phyloP scores from a whole-genome alignment of 2,329 filamentous ascomycete species.

The Venturia oleaginea region DNA sequence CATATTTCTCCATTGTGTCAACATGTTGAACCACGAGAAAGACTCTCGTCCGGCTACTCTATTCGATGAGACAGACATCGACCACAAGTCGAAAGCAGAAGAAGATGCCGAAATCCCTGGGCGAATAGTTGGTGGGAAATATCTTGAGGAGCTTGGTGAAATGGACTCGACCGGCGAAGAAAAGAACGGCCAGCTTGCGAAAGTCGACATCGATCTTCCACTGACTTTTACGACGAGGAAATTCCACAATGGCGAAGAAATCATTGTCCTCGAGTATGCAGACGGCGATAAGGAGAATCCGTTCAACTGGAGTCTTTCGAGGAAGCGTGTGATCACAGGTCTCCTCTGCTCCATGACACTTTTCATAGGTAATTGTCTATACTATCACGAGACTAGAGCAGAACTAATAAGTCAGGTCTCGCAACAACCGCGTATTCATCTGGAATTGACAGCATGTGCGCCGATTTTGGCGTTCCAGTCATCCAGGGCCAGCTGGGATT shows the following conservation, averaged over 20 bases:
- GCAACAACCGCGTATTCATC: constrained; percentile 46
- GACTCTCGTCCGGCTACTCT: not conserved
- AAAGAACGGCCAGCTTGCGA: constrained; percentile 30
- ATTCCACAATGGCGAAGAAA: constrained; percentile 34
- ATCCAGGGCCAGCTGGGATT: constrained; percentile 54
- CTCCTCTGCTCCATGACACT: constrained; percentile 45
- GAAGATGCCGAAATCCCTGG: constrained; percentile 19
- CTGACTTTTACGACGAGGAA: constrained; percentile 36
- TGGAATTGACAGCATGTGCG: constrained; percentile 38
- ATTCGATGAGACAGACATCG: not conserved
- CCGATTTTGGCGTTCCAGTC: constrained; percentile 34
- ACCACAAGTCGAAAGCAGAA: not conserved
- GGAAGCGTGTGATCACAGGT: constrained; percentile 38
- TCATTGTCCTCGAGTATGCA: constrained; percentile 39
- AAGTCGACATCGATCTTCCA: constrained; percentile 41
- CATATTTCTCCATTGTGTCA: not conserved
- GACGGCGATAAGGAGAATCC: constrained; percentile 41
- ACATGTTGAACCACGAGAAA: not conserved
- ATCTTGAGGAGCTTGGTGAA: constrained; percentile 25
- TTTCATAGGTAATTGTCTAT: constrained; percentile 37
- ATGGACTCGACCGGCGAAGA: constrained; percentile 23
- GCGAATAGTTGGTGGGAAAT: constrained; percentile 33
- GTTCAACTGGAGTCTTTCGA: constrained; percentile 40
- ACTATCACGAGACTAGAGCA: too few relatives aligned
- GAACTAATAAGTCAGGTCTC: not conserved